Percentiles rank a stretch among this genome's conserved stretches.
Evolutionary conservation across 2,329 filamentous ascomycete genomes (phyloP).

Genomic region (Karstenula rhodostoma): DNA sequence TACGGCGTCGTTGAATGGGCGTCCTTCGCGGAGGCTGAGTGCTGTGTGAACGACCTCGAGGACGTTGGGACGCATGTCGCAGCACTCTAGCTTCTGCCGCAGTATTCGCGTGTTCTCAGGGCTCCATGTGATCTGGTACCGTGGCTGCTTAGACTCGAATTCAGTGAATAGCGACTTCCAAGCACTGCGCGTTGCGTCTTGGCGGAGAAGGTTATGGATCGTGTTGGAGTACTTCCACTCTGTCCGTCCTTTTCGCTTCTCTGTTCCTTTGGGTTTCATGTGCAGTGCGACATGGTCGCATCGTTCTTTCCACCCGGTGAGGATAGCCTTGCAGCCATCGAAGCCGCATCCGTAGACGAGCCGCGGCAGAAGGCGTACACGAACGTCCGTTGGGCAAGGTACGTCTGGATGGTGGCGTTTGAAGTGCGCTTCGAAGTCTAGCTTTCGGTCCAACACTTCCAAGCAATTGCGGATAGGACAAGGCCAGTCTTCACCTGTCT

Average conservation of each 20-base stretch:
- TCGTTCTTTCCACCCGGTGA: slow-evolving; percentile 15
- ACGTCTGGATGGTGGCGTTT: slow-evolving; percentile 12
- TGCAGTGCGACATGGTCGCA: slow-evolving; percentile 18
- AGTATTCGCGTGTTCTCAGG: slow-evolving; percentile 46
- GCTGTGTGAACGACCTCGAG: slow-evolving; percentile 48
- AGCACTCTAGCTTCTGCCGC: slow-evolving; percentile 49
- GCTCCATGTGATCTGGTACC: slow-evolving; percentile 48
- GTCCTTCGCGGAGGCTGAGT: slow-evolving; percentile 40
- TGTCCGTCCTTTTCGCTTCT: slow-evolving; percentile 8
- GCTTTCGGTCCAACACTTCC: slow-evolving; percentile 13
- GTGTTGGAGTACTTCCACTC: slow-evolving; percentile 18
- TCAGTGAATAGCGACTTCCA: slow-evolving; percentile 16
- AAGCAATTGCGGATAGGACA: slow-evolving; percentile 14
- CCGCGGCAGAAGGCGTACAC: slow-evolving; percentile 12
- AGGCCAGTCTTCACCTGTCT: slow-evolving; percentile 15
- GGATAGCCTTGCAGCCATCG: slow-evolving; percentile 15
- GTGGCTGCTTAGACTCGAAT: slow-evolving; percentile 32
- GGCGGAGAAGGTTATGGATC: slow-evolving; percentile 16
- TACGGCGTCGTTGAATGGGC: slow-evolving; percentile 9
- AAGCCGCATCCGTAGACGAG: slow-evolving; percentile 17
- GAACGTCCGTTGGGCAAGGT: slow-evolving; percentile 14
- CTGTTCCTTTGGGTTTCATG: slow-evolving; percentile 15
- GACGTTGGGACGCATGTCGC: slow-evolving; percentile 44
- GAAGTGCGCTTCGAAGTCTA: slow-evolving; percentile 15
- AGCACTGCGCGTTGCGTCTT: slow-evolving; percentile 10